Evolutionary conservation across 73 alveolate genomes (phyloP).

Genomic region (Breviolum minutum): DNA sequence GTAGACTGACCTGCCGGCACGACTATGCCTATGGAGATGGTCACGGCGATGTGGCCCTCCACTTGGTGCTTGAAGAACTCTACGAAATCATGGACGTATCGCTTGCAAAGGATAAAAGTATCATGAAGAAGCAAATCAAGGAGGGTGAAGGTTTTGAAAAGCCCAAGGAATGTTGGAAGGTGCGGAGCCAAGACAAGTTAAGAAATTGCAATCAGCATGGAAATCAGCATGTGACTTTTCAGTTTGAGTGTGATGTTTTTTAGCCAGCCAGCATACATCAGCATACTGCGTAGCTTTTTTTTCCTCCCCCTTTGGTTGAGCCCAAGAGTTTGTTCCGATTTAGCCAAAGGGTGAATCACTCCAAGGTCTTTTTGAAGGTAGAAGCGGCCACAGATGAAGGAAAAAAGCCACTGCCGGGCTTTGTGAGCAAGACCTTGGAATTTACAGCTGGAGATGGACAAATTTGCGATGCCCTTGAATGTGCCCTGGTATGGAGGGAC

Average conservation of each 20-base stretch:
- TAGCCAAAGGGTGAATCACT: neutral
- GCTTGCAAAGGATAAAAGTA: slow-evolving; percentile 94
- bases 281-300: too few relatives aligned
- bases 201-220: neutral
- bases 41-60: neutral
- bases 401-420: slow-evolving; percentile 29
- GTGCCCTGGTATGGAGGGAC: slow-evolving; percentile 12
- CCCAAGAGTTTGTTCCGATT: neutral
- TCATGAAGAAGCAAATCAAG: slow-evolving; percentile 95
- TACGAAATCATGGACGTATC: slow-evolving; percentile 62
- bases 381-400: slow-evolving; percentile 76
- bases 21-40: slow-evolving; percentile 36
- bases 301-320: too few relatives aligned
- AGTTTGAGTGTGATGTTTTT: too few relatives aligned
- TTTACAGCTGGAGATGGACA: slow-evolving; percentile 54
- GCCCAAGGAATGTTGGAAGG: slow-evolving; percentile 61
- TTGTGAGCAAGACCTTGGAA: slow-evolving; percentile 27
- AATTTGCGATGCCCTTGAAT: slow-evolving; percentile 76
- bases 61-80: slow-evolving; percentile 49
- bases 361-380: slow-evolving; percentile 31
- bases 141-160: slow-evolving; percentile 75
- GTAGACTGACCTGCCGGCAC: slow-evolving; percentile 36
- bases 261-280: too few relatives aligned
- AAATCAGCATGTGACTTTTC: neutral
- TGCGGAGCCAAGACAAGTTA: neutral